These are phyloP conservation scores for Hanseniaspora singularis DNA, from an alignment of 805 yeast species.

Conservation along the genomic window DNA sequence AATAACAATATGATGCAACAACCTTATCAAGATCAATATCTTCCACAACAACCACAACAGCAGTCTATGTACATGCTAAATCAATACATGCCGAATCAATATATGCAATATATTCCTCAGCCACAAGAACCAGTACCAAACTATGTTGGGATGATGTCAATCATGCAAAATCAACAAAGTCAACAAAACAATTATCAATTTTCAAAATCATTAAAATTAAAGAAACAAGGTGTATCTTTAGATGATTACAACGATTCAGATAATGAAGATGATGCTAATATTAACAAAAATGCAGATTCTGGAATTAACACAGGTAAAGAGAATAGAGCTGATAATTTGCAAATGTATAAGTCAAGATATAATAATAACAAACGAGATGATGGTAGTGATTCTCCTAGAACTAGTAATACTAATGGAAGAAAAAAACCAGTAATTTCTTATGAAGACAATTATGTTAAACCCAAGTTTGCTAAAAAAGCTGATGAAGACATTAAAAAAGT, in stretches of 20 bases:
- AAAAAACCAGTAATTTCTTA: conserved; percentile 11
- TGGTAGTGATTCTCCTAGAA: background rate
- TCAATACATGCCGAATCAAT: background rate
- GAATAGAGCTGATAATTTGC: no score
- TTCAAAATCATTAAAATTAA: conserved; percentile 1
- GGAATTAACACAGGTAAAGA: background rate
- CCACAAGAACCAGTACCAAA: conserved; percentile 4
- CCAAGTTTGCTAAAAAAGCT: no score
- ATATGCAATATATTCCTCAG: conserved; percentile 1
- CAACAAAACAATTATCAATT: background rate
- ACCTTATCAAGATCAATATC: background rate
- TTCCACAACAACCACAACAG: background rate
- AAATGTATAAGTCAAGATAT: no score
- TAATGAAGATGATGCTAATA: background rate
- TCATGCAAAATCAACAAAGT: background rate
- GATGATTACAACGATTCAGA: conserved; percentile 10
- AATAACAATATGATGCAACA: background rate
- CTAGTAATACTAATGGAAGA: background rate
- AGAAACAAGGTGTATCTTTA: conserved; percentile 4
- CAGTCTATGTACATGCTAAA: background rate
- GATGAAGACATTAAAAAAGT: background rate
- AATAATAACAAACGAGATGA: background rate
- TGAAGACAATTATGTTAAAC: conserved; percentile 11
- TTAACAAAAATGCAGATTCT: background rate
- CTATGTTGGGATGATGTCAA: conserved; percentile 9